These are phyloP conservation scores for Xylariaceae sp. DNA, from an alignment of 2,329 filamentous ascomycete species.

Conservation along the genomic window DNA sequence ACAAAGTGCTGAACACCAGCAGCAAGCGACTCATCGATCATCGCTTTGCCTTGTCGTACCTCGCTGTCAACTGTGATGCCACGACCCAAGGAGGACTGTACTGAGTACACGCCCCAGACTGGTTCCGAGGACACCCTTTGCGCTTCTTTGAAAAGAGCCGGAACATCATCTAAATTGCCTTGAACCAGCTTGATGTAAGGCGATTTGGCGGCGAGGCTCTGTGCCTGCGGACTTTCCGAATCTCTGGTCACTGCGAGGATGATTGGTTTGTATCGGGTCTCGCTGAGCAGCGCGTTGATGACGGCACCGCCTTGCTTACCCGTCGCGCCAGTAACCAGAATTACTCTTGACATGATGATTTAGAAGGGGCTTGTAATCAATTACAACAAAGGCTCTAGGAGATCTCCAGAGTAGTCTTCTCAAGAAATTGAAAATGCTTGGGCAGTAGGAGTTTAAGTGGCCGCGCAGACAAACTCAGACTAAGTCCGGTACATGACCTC, in stretches of 20 bases:
- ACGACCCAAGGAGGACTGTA: constrained; percentile 38
- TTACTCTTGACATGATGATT: constrained; percentile 27
- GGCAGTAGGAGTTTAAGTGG: too few species aligned
- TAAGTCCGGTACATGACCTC: too few species aligned
- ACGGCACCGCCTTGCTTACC: constrained; percentile 46
- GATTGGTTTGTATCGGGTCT: constrained; percentile 15
- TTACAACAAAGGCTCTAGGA: too few species aligned
- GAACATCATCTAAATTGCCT: constrained; percentile 52
- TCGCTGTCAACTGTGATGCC: constrained; percentile 36
- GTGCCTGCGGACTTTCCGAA: constrained; percentile 40
- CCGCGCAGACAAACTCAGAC: too few species aligned
- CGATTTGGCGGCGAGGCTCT: constrained; percentile 42
- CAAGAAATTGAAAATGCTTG: too few species aligned
- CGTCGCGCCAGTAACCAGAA: constrained; percentile 45
- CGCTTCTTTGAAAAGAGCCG: constrained; percentile 42
- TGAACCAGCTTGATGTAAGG: constrained; percentile 38
- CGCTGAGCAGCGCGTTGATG: constrained; percentile 37
- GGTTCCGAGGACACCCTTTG: constrained; percentile 21
- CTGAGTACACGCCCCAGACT: constrained; percentile 60
- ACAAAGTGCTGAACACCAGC: constrained; percentile 57
- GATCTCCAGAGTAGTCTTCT: too few species aligned
- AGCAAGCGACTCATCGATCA: constrained; percentile 56
- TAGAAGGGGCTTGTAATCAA: neutral
- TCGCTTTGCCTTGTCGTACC: constrained; percentile 48
- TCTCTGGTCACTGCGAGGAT: constrained; percentile 60